phyloP scores from a whole-genome alignment of 306 rosid genomes.

The Quercus variabilis region DNA sequence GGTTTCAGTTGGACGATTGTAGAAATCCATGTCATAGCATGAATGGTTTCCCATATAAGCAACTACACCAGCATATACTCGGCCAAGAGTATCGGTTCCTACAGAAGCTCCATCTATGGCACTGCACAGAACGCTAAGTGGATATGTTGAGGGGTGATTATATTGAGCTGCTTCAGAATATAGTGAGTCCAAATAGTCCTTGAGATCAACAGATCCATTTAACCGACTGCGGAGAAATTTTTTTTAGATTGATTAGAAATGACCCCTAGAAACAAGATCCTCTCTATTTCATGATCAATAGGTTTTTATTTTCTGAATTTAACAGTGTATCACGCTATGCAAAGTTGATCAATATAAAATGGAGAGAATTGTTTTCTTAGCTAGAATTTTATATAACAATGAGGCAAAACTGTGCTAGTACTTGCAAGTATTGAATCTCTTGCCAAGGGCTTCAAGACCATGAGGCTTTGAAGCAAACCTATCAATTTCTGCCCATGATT shows the following conservation, averaged over 20 bases:
- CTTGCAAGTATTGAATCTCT: conserved; percentile 51
- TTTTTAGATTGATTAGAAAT: neutral
- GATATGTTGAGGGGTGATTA: conserved; percentile 20
- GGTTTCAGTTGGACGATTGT: conserved; percentile 14
- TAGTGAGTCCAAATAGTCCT: conserved; percentile 17
- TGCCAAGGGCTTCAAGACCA: conserved; percentile 46
- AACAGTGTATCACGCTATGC: too few relatives aligned
- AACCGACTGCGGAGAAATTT: conserved; percentile 13
- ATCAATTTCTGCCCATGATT: conserved; percentile 63
- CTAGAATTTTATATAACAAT: neutral
- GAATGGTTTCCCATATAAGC: neutral
- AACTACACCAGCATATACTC: conserved; percentile 30
- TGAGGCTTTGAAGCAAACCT: conserved; percentile 26
- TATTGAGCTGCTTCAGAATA: conserved; percentile 28
- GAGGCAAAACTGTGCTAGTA: neutral
- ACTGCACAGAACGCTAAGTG: conserved; percentile 19
- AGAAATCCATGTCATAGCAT: conserved; percentile 24
- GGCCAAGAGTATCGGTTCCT: conserved; percentile 19
- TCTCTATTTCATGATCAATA: too few relatives aligned
- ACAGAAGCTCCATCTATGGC: conserved; percentile 27
- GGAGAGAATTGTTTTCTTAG: too few relatives aligned
- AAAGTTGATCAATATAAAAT: too few relatives aligned
- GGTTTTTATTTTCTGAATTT: too few relatives aligned
- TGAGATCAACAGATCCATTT: conserved; percentile 12
- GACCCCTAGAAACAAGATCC: neutral